A percentile compares a stretch with the other conserved stretches of the same genome.
Conservation (phyloP, 164 flowering plant species). For the Kalanchoe fedtschenkoi region DNA sequence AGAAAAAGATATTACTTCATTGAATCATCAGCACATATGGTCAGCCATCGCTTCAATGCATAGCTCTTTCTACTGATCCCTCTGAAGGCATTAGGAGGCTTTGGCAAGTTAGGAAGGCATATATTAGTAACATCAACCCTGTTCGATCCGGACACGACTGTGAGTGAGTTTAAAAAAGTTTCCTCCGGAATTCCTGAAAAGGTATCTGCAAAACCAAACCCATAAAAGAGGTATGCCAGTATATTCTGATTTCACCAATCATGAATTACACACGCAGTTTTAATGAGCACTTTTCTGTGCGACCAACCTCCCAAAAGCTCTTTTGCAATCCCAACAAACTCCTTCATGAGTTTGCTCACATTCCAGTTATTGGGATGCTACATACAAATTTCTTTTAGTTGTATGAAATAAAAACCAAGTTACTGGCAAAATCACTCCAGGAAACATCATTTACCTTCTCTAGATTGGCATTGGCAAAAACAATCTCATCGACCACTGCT, state of each 20-base stretch:
- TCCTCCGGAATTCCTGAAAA: conserved; percentile 56
- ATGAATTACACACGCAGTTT: background rate
- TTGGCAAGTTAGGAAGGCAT: conserved; percentile 56
- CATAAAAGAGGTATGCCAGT: background rate
- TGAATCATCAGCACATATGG: conserved; percentile 70
- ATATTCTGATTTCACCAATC: background rate
- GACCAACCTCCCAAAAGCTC: conserved; percentile 49
- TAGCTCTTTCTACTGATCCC: conserved; percentile 63
- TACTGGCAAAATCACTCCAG: background rate
- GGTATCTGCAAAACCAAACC: conserved; percentile 31
- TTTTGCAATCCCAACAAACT: conserved; percentile 43
- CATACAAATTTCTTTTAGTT: background rate
- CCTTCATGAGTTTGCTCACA: conserved; percentile 56
- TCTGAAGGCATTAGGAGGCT: conserved; percentile 70
- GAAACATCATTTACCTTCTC: conserved; percentile 37
- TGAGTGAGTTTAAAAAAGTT: conserved; percentile 39
- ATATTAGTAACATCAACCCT: conserved; percentile 34
- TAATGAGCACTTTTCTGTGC: background rate
- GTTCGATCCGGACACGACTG: conserved; percentile 22
- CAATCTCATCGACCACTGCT: conserved; percentile 87
- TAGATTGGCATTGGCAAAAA: conserved; percentile 53
- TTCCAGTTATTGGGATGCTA: conserved; percentile 81
- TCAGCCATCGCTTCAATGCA: conserved; percentile 76
- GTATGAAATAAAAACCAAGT: background rate
- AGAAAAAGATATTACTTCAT: conserved; percentile 30